Percentiles rank a stretch among this genome's conserved stretches.
These are phyloP conservation scores for Fusarium newnesense DNA, from an alignment of 2,329 filamentous ascomycete species.

Conservation along the genomic window DNA sequence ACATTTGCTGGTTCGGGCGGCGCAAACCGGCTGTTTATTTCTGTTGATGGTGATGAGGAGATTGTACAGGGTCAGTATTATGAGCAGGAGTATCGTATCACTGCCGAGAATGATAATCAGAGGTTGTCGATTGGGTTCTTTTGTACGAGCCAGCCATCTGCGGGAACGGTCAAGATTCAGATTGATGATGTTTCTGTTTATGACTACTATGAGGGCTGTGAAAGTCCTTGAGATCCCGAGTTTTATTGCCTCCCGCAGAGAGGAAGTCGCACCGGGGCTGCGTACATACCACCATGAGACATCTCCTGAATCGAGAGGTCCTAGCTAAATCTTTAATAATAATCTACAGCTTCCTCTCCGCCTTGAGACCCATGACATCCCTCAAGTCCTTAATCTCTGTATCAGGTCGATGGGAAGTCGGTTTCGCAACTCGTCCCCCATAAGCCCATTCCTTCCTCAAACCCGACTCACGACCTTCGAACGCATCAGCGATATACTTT, in stretches of 20 bases:
- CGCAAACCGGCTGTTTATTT: neutral
- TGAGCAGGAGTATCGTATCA: neutral
- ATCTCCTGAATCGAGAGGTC: neutral
- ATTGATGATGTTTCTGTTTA: neutral
- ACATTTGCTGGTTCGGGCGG: conserved; percentile 28
- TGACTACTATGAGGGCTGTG: neutral
- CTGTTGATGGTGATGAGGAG: neutral
- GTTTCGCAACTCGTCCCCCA: neutral
- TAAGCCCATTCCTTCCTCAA: conserved; percentile 10
- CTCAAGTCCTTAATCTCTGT: conserved; percentile 5
- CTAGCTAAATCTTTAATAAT: fast-evolving
- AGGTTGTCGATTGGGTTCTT: neutral
- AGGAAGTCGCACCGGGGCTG: no score
- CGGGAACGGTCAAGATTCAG: neutral
- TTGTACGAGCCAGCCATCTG: neutral
- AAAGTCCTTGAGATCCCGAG: neutral
- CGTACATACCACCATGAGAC: no score
- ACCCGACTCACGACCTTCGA: neutral
- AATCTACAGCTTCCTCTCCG: neutral
- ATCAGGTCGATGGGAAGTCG: conserved; percentile 1
- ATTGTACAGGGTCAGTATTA: neutral
- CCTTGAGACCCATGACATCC: neutral
- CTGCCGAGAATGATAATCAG: neutral
- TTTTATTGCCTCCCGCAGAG: no score
- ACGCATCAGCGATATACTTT: neutral